A percentile compares a stretch with the other conserved stretches of the same genome.
Evolutionary conservation across 768 basidiomycete genomes (phyloP).

Genomic region (Russula sp.): DNA sequence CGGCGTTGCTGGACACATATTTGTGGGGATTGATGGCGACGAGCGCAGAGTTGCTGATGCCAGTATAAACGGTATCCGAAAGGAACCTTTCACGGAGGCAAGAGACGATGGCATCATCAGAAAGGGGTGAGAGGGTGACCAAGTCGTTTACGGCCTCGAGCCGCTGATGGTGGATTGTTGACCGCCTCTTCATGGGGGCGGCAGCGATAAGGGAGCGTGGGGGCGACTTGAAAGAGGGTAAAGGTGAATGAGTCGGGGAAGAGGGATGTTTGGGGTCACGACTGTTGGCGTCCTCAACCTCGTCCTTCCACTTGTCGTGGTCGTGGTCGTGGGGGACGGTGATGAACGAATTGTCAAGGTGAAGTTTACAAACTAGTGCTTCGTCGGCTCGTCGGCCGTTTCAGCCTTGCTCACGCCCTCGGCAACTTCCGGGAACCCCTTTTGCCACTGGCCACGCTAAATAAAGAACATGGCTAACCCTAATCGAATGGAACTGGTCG

Average conservation of each 20-base stretch:
- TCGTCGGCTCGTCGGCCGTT: no score
- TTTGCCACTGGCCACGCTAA: neutral
- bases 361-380: neutral
- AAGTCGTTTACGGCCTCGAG: conserved; percentile 71
- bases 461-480: neutral
- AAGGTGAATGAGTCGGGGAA: neutral
- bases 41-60: conserved; percentile 59
- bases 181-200: conserved; percentile 37
- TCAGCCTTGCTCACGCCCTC: neutral
- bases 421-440: conserved; percentile 10
- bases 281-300: neutral
- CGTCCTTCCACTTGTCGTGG: conserved; percentile 1
- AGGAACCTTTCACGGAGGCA: conserved; percentile 84
- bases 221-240: conserved; percentile 1
- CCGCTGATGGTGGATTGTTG: conserved; percentile 51
- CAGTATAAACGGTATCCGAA: conserved; percentile 75
- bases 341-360: neutral
- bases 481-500: conserved; percentile 73
- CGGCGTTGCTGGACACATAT: conserved; percentile 75
- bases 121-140: conserved; percentile 52
- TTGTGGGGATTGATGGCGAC: conserved; percentile 93
- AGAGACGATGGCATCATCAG: conserved; percentile 80
- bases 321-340: conserved; percentile 6
- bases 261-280: neutral
- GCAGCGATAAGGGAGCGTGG: conserved; percentile 7